Conservation (phyloP, 140 eudicot genomes). For the Erigeron philadelphicus region DNA sequence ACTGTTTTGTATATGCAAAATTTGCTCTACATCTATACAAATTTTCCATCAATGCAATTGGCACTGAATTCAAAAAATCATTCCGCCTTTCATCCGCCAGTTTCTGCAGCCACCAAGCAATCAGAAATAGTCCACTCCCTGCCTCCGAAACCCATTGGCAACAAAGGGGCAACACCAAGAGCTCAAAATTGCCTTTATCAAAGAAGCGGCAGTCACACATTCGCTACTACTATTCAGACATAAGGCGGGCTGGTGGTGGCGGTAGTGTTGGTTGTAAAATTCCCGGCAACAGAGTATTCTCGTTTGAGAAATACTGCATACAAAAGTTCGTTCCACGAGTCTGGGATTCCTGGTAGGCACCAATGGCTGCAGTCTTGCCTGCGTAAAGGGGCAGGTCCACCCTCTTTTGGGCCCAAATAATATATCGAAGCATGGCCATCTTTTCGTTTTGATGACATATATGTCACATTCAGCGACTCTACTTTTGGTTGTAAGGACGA, state of each 20-base stretch:
- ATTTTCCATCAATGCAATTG: slow-evolving; percentile 31
- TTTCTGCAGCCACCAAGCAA: slow-evolving; percentile 6
- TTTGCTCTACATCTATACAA: slow-evolving; percentile 26
- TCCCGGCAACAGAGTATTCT: slow-evolving; percentile 27
- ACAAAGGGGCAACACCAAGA: too few relatives aligned
- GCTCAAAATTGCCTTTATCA: background rate
- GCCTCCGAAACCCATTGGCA: background rate
- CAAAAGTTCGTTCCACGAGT: slow-evolving; percentile 77
- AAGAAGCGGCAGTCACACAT: background rate
- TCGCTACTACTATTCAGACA: slow-evolving; percentile 5
- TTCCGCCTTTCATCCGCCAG: slow-evolving; percentile 18
- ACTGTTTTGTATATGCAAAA: slow-evolving; percentile 18
- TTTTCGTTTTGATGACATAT: slow-evolving; percentile 64
- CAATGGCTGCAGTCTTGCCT: slow-evolving; percentile 90
- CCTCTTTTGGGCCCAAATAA: slow-evolving; percentile 46
- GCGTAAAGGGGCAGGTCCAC: slow-evolving; percentile 55
- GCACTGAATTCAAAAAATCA: slow-evolving; percentile 22
- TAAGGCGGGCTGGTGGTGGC: slow-evolving; percentile 10
- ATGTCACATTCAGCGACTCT: slow-evolving; percentile 57
- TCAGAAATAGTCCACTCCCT: background rate
- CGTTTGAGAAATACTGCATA: slow-evolving; percentile 55
- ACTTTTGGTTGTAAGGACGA: slow-evolving; percentile 21
- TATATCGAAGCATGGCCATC: slow-evolving; percentile 79
- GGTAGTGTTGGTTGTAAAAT: slow-evolving; percentile 11
- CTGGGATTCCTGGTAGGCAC: slow-evolving; percentile 94